Evolutionary conservation across 805 yeast species (phyloP).

Genomic region (Saccharomyces cerevisiae): DNA sequence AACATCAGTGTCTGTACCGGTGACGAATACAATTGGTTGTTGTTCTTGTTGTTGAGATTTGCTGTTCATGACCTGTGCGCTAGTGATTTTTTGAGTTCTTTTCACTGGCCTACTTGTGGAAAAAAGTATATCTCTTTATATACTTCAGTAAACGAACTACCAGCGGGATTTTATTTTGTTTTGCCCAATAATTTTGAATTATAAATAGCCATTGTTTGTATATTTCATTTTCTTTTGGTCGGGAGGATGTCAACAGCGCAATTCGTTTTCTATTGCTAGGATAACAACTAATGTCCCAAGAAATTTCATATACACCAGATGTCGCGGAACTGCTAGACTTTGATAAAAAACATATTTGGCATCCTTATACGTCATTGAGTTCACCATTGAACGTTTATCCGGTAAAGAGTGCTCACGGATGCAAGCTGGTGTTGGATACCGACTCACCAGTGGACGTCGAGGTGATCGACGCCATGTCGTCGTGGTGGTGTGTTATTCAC

Average conservation of each 20-base stretch:
- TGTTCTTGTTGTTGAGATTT: background rate
- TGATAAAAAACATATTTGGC: constrained; percentile 27
- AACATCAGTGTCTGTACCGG: constrained; percentile 31
- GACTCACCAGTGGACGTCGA: constrained; percentile 6
- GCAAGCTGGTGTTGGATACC: constrained; percentile 13
- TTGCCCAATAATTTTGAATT: background rate
- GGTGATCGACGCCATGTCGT: constrained; percentile 27
- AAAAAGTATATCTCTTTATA: background rate
- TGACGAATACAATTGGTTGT: constrained; percentile 20
- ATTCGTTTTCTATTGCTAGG: background rate
- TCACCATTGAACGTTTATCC: constrained; percentile 21
- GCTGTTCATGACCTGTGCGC: background rate
- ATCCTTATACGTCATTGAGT: constrained; percentile 26
- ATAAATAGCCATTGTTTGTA: background rate
- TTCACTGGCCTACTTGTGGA: background rate
- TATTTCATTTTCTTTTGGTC: background rate
- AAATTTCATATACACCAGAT: constrained; percentile 1
- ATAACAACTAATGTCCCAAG: background rate
- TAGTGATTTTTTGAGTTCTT: background rate
- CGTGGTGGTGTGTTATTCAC: constrained; percentile 31
- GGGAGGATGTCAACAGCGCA: background rate
- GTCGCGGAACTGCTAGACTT: constrained; percentile 9
- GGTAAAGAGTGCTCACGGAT: constrained; percentile 20
- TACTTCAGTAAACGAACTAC: background rate
- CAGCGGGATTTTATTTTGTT: background rate